phyloP scores from a whole-genome alignment of 768 basidiomycete species.

The Paxillus ammoniavirescens region DNA sequence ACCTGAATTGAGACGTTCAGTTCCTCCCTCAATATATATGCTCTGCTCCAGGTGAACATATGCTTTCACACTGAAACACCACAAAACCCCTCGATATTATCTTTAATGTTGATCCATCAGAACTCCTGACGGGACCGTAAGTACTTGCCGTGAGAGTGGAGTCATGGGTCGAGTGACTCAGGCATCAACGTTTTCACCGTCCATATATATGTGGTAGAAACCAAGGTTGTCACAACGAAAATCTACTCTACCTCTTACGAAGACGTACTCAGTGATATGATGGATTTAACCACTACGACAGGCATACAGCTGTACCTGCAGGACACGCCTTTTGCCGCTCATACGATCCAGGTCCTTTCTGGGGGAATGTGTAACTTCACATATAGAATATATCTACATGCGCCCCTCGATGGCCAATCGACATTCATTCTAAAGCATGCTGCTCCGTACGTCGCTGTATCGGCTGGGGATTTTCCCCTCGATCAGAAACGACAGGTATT shows the following conservation, averaged over 20 bases:
- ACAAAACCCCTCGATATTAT: no score
- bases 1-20: no score
- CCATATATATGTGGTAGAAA: no score
- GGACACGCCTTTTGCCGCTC: constrained; percentile 46
- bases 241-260: neutral
- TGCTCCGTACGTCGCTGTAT: constrained; percentile 39
- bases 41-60: no score
- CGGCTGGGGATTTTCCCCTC: constrained; percentile 28
- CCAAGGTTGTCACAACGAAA: no score
- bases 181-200: no score
- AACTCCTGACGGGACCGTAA: no score
- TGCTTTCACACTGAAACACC: no score
- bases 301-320: constrained; percentile 44
- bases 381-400: constrained; percentile 49
- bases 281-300: constrained; percentile 29
- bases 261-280: constrained; percentile 13
- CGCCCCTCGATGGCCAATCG: constrained; percentile 38
- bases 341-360: constrained; percentile 37
- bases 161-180: no score
- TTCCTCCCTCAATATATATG: no score
- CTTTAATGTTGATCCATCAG: no score
- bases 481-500: constrained; percentile 54
- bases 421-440: constrained; percentile 63
- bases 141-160: no score
- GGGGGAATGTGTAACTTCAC: constrained; percentile 58